These are phyloP conservation scores for Mycena maculata DNA, from an alignment of 768 basidiomycete species.

Conservation along the genomic window DNA sequence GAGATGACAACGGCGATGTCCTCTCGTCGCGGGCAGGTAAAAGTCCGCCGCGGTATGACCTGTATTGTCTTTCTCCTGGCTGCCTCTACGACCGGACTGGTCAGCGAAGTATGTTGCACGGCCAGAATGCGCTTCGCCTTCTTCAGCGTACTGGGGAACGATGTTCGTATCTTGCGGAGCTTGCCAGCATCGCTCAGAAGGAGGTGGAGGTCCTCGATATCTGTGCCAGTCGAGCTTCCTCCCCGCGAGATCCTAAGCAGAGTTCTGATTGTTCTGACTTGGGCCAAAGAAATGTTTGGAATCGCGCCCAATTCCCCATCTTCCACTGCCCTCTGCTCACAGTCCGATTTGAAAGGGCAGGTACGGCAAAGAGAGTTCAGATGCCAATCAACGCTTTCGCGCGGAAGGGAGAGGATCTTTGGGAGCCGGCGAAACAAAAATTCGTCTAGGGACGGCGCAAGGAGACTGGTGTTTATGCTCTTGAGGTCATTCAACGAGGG, in stretches of 20 bases:
- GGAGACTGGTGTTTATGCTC: slow-evolving; percentile 50
- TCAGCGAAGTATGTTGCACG: slow-evolving; percentile 22
- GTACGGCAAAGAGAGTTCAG: slow-evolving; percentile 60
- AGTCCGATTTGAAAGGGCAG: slow-evolving; percentile 55
- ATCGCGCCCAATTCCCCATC: slow-evolving; percentile 56
- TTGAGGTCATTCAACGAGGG: slow-evolving; percentile 55
- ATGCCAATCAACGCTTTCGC: slow-evolving; percentile 56
- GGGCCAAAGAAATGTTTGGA: slow-evolving; percentile 60
- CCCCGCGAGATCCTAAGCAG: slow-evolving; percentile 46
- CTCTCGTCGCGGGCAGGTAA: slow-evolving; percentile 57
- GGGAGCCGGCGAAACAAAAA: slow-evolving; percentile 60
- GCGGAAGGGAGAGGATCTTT: slow-evolving; percentile 47
- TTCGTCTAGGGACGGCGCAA: slow-evolving; percentile 54
- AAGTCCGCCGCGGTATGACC: slow-evolving; percentile 57
- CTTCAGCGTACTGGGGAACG: slow-evolving; percentile 52
- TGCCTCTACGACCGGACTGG: slow-evolving; percentile 56
- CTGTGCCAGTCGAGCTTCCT: slow-evolving; percentile 41
- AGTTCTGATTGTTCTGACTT: slow-evolving; percentile 54
- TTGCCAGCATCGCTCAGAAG: slow-evolving; percentile 45
- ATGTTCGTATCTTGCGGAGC: slow-evolving; percentile 44
- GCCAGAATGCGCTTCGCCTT: slow-evolving; percentile 55
- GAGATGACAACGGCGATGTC: slow-evolving; percentile 60
- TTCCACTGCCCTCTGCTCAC: slow-evolving; percentile 47
- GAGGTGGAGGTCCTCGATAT: slow-evolving; percentile 62
- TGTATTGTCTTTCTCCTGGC: slow-evolving; percentile 47